phyloP scores from a whole-genome alignment of 2,329 filamentous ascomycete species.

The Neobulgaria alba region DNA sequence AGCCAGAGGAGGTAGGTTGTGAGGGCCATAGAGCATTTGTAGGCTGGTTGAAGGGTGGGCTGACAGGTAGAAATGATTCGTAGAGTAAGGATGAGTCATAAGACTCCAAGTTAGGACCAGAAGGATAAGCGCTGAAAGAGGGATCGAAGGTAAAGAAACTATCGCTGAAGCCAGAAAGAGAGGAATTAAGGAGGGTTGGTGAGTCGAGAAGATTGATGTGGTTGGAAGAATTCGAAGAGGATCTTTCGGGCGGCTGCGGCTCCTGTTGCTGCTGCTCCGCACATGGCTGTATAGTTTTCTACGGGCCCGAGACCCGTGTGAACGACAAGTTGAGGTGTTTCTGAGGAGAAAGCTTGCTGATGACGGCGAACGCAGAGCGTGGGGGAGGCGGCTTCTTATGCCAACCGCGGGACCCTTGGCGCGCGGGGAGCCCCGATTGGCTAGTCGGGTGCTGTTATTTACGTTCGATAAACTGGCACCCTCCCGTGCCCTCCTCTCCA shows the following conservation, averaged over 20 bases:
- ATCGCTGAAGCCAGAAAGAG: conserved; percentile 3
- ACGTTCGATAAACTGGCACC: too few species aligned
- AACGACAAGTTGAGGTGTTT: too few species aligned
- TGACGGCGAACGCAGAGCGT: too few species aligned
- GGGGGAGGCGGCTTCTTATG: too few species aligned
- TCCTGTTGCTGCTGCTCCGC: conserved; percentile 7
- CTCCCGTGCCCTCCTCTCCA: too few species aligned
- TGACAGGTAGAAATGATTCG: neutral
- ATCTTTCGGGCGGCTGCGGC: conserved; percentile 2
- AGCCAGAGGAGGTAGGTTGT: neutral
- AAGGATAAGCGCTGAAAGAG: neutral
- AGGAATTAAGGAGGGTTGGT: conserved; percentile 14
- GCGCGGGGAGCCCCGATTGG: too few species aligned
- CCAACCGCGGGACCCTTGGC: too few species aligned
- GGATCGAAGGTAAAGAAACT: conserved; percentile 1
- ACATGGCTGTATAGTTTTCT: conserved; percentile 18
- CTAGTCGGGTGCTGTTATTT: too few species aligned
- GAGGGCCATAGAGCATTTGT: neutral
- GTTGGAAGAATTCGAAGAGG: conserved; percentile 8
- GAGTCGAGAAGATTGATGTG: conserved; percentile 4
- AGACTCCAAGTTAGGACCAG: conserved; percentile 1
- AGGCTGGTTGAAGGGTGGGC: neutral
- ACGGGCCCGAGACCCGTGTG: conserved; percentile 20
- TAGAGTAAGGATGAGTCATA: neutral
- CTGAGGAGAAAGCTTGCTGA: too few species aligned